Evolutionary conservation across 1,139 yeast species (phyloP).

Genomic region (Debaryomyces udenii): DNA sequence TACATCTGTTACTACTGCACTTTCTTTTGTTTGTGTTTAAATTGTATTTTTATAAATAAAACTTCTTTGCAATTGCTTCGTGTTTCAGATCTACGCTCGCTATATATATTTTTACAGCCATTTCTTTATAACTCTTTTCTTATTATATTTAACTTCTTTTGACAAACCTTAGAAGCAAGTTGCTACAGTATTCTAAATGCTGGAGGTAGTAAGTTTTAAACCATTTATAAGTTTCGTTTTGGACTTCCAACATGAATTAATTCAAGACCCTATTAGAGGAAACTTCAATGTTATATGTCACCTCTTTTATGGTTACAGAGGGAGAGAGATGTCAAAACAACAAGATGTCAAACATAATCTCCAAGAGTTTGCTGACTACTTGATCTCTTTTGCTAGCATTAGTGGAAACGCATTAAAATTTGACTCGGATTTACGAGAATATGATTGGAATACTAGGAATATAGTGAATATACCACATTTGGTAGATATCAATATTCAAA

Average conservation of each 20-base stretch:
- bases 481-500: conserved; percentile 23
- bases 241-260: conserved; percentile 15
- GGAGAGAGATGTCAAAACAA: not conserved
- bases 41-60: not conserved
- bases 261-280: conserved; percentile 24
- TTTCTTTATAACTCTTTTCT: conserved; percentile 3
- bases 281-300: conserved; percentile 21
- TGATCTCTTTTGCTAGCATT: conserved; percentile 27
- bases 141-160: not conserved
- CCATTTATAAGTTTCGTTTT: conserved; percentile 21
- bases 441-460: not conserved
- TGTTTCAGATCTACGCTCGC: conserved; percentile 6
- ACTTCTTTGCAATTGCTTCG: not conserved
- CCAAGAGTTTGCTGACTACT: conserved; percentile 18
- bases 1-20: conserved; percentile 2
- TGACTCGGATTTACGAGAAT: conserved; percentile 5
- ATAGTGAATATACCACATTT: conserved; percentile 10
- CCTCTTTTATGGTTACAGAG: conserved; percentile 10
- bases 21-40: not conserved
- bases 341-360: conserved; percentile 5
- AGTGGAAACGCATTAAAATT: conserved; percentile 26
- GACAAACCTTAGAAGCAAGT: not conserved
- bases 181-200: not conserved
- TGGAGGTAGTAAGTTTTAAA: conserved; percentile 11
- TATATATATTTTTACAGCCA: conserved; percentile 10